Evolutionary conservation across 257 asterid genomes (phyloP).

Genomic region (Nicotiana knightiana): DNA sequence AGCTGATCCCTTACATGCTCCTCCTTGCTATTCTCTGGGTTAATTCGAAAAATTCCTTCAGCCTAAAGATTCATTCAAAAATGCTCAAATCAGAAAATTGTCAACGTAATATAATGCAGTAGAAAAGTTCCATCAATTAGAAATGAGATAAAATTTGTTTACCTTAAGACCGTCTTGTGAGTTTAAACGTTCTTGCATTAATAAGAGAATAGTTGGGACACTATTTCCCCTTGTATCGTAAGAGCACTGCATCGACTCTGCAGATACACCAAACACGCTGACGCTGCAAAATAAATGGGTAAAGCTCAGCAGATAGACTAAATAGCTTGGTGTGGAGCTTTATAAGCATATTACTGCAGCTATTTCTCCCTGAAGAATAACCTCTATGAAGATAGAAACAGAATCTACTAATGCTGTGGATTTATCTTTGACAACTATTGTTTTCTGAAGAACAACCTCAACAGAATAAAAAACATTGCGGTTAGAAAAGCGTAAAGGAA

Average conservation of each 20-base stretch:
- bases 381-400: neutral
- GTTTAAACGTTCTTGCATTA: constrained; percentile 81
- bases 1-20: constrained; percentile 84
- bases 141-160: constrained; percentile 1
- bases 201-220: constrained; percentile 81
- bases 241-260: constrained; percentile 97
- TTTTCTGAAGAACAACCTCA: neutral
- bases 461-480: neutral
- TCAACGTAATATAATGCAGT: neutral
- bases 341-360: neutral
- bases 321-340: neutral
- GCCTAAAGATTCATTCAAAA: constrained; percentile 40
- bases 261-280: constrained; percentile 94
- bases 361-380: neutral
- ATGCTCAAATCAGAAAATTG: constrained; percentile 10
- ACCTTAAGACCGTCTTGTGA: constrained; percentile 86
- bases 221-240: constrained; percentile 89
- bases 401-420: neutral
- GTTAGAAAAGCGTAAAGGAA: neutral
- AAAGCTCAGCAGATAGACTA: neutral
- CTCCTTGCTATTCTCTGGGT: constrained; percentile 91
- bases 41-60: constrained; percentile 91
- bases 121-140: neutral
- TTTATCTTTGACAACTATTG: constrained; percentile 2
- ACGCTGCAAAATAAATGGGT: constrained; percentile 39